These are phyloP conservation scores for Halenospora varia DNA, from an alignment of 495 filamentous ascomycete genomes.

Conservation along the genomic window DNA sequence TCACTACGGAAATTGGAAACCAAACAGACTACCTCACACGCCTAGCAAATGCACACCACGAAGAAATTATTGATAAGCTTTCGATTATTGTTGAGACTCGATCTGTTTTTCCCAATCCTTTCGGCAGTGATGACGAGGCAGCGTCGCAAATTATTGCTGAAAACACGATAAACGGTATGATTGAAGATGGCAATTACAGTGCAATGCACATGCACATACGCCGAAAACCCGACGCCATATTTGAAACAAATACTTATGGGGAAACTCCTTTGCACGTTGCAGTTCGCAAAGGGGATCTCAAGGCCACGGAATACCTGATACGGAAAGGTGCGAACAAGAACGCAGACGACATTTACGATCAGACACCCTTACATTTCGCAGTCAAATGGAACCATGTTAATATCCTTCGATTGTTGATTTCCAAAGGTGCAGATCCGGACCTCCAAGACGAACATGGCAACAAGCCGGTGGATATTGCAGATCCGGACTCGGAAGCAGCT, in stretches of 20 bases:
- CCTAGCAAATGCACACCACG: background rate
- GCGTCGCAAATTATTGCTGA: background rate
- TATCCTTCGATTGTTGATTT: background rate
- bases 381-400: background rate
- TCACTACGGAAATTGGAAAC: background rate
- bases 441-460: background rate
- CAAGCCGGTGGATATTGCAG: background rate
- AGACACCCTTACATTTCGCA: background rate
- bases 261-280: background rate
- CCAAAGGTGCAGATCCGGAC: background rate
- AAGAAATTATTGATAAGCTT: background rate
- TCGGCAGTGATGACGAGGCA: background rate
- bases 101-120: background rate
- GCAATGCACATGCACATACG: background rate
- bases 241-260: background rate
- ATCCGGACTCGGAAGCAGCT: background rate
- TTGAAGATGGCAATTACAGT: background rate
- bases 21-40: background rate
- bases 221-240: background rate
- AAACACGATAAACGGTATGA: background rate
- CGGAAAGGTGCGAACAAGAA: background rate
- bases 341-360: background rate
- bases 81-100: background rate
- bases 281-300: background rate
- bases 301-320: background rate